Evolutionary conservation across 352 stramenopile species (phyloP), one percentile per base, ranked within the genome.

Genomic region (Globisporangium irregulare): DNA sequence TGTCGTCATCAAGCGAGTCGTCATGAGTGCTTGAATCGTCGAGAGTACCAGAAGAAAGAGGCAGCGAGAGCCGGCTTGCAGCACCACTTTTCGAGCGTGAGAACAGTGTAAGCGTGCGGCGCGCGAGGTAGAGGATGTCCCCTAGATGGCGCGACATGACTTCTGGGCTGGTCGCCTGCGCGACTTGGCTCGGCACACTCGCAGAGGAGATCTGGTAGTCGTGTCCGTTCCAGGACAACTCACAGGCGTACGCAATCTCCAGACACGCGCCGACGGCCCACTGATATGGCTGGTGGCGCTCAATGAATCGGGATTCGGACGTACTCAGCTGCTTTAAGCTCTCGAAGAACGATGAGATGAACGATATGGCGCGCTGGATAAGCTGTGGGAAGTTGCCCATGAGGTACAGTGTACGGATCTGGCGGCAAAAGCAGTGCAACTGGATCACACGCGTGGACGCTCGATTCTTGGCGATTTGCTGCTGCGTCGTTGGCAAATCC

Each of bases 381-480:
- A 95, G 72, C 56, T 91, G 81, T 0, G 73, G 74, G 58, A 90
- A 90, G 46, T 76, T 84, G 14, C 82, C 82, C 78, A 87, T 91
- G 25, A 93, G 70, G 64, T 92, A 92, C 22, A 93, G 70, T 4
- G 78, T 91, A 24, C 84, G 82, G 3, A 95, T 88, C 65, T 95
- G 87, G 0, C 85, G 81, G 62, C 77, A 89, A 59, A 92, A 95
- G 64, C 88, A 90, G 65, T 95, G 90, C 18, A 95, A 75, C 2
- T 82, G 83, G 25, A 91, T 74, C 18, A 89, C 66, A 10, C 76
- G 62, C 1, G 76, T 59, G 0, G 87, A 85, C n/a, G 81, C 83
- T 18, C 77, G 63, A 60, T 89, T 88, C 15, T 68, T 68, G 0
- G 78, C 77, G 66, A 95, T 95, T 22, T 73, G 55, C 0, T 73